Base-by-base conservation (phyloP, 352 stramenopile species). In the Phytophthora sojae region DNA sequence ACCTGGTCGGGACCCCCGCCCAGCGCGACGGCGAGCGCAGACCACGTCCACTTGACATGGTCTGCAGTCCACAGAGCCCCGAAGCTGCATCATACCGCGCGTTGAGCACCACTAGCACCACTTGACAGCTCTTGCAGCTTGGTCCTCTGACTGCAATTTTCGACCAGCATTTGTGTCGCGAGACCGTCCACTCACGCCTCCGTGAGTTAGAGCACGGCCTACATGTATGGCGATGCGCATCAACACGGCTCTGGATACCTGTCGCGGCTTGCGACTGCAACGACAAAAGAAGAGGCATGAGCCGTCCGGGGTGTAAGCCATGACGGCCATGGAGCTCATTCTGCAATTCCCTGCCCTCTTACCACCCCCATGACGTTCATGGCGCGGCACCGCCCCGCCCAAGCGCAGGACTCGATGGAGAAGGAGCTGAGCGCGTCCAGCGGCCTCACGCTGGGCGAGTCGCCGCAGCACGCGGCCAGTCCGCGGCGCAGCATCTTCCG, bases 341-440 rank as follows among this genome's bases (percentile, higher is more conserved):
- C 51, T 30, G 35, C 68, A 67, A 73, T 63, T 74, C 67, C 12
- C 59, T 32, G 5, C 23, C 35, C 9, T 15, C 35, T 5, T 14
- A 12, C 29, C 49, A 37, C 44, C 56, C 52, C 26, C 17, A 75
- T 75, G 59, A 63, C 59, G 19, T 61, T 75, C 35, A 45, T 45
- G n/a, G 45, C 47, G 35, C 39, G 44, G 37, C 63, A 56, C 25
- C 54, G 42, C 17, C 68, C 6, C 29, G 29, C 5, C 29, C 29
- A 32, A 32, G 29, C 35, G 12, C 59, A 59, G 19, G 70, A 77
- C 54, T 56, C 55, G 11, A 77, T 71, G 70, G 70, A 74, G 45
- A 77, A 77, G 37, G 64, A 77, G 56, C 60, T 74, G 21, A 76
- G 69, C 47, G 55, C 58, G 2, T 73, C 69, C 59, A 77, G 47